These are phyloP conservation scores for Mucor ambiguus DNA, from an alignment of 371 early-diverging fungal species.

Conservation along the genomic window DNA sequence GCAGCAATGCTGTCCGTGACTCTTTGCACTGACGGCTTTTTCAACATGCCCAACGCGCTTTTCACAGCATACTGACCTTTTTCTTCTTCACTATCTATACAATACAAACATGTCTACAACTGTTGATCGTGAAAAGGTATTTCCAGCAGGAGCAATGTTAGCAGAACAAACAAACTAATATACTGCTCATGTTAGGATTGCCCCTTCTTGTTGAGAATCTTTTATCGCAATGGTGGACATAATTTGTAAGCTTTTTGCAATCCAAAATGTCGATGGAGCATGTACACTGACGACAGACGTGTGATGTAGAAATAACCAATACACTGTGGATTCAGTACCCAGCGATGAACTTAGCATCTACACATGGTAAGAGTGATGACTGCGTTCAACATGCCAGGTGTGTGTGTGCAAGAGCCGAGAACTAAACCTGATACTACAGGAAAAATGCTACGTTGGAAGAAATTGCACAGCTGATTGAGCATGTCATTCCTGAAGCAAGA, in stretches of 20 bases:
- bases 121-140: slow-evolving; percentile 52
- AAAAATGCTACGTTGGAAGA: slow-evolving; percentile 70
- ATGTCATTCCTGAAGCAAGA: slow-evolving; percentile 54
- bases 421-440: slow-evolving; percentile 38
- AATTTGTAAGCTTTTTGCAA: slow-evolving; percentile 38
- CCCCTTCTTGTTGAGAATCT: slow-evolving; percentile 65
- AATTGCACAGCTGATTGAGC: slow-evolving; percentile 60
- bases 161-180: neutral
- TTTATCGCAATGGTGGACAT: slow-evolving; percentile 46
- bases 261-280: neutral
- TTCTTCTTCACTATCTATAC: neutral
- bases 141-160: neutral
- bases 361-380: slow-evolving; percentile 54
- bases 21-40: neutral
- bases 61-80: neutral
- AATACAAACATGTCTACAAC: slow-evolving; percentile 29
- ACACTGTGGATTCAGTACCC: slow-evolving; percentile 44
- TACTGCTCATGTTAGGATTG: slow-evolving; percentile 41
- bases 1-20: neutral
- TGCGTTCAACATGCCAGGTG: neutral
- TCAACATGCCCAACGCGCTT: neutral
- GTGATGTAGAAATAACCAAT: slow-evolving; percentile 33
- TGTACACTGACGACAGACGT: neutral
- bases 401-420: neutral
- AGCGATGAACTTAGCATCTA: slow-evolving; percentile 59